Evolutionary conservation across 2,329 filamentous ascomycete genomes (phyloP).

Genomic region (Monosporascus sp.): DNA sequence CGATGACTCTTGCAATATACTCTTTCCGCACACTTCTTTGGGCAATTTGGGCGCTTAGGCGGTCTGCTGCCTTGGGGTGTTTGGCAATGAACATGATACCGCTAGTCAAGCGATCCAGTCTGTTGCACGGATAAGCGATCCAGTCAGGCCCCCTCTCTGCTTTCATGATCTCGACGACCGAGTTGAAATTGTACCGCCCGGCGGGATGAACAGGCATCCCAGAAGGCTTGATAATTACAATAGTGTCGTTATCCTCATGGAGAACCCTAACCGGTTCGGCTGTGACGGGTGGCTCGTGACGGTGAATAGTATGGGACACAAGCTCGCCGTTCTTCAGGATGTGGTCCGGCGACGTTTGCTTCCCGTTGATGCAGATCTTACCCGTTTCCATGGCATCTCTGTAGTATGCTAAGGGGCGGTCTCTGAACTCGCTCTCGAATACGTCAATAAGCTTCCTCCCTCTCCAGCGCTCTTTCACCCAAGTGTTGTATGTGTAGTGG

Average conservation of each 20-base stretch:
- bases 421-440: conserved; percentile 87
- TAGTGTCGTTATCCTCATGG: conserved; percentile 86
- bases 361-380: conserved; percentile 74
- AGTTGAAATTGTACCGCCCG: conserved; percentile 93
- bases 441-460: conserved; percentile 77
- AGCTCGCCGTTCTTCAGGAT: conserved; percentile 83
- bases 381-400: conserved; percentile 76
- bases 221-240: conserved; percentile 95
- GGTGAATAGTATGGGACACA: conserved; percentile 88
- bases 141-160: conserved; percentile 59
- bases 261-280: conserved; percentile 74
- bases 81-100: conserved; percentile 99
- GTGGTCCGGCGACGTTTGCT: conserved; percentile 61
- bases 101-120: conserved; percentile 89
- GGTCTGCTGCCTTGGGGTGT: conserved; percentile 71
- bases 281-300: conserved; percentile 91
- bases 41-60: conserved; percentile 70
- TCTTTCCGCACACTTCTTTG: conserved; percentile 86
- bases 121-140: conserved; percentile 70
- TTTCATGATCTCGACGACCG: conserved; percentile 87
- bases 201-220: conserved; percentile 94
- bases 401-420: conserved; percentile 83
- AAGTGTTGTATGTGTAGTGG: conserved; percentile 91
- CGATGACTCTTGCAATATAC: conserved; percentile 86
- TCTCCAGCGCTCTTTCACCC: conserved; percentile 90